Base-by-base conservation (phyloP, 1,284 basidiomycete genomes). In the Malassezia caprae region DNA sequence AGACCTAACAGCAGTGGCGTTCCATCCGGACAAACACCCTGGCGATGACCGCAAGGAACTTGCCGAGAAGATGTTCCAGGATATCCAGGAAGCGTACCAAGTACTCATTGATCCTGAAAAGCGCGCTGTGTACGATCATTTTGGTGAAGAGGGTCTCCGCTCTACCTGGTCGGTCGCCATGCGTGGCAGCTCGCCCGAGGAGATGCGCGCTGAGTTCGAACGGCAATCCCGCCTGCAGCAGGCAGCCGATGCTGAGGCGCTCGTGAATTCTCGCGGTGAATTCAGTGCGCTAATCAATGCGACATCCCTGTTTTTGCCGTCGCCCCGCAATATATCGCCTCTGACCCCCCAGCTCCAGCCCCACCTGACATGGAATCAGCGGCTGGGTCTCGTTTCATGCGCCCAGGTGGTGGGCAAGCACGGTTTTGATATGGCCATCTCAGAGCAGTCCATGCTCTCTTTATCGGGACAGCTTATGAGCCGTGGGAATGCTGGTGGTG, bases 11-110 rank as follows among this genome's bases (percentile, higher is more conserved):
- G 24, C 48, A 39, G 69, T 88, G n/a, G 75, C 84, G n/a, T 85
- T 87, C 55, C 87, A 89, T 64, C 87, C 87, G 3, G 87, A 90
- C 78, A 88, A 85, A 68, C 86, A 88, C 60, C 79, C 77, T n/a
- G 81, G 82, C 63, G 78, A 81, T 48, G 68, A 75, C 4, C 76
- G 79, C 55, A 84, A 82, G 70, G 78, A 76, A 32, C 78, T 81
- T 1, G 85, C 87, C 2, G 80, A 82, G 24, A 78, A 80, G 42
- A 79, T 80, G 47, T 88, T 88, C 62, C 78, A 85, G 24, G 81
- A 85, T 66, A 79, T 89, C 15, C 85, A 87, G 61, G 84, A 83
- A 61, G 86, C 87, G 15, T 88, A 88, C 68, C 76, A 76, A 55
- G 67, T 87, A 31, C 76, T 89, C 31, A 85, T 83, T 31, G 84